Conservation (phyloP, 208 protist species). For the Trypanosoma brucei region DNA sequence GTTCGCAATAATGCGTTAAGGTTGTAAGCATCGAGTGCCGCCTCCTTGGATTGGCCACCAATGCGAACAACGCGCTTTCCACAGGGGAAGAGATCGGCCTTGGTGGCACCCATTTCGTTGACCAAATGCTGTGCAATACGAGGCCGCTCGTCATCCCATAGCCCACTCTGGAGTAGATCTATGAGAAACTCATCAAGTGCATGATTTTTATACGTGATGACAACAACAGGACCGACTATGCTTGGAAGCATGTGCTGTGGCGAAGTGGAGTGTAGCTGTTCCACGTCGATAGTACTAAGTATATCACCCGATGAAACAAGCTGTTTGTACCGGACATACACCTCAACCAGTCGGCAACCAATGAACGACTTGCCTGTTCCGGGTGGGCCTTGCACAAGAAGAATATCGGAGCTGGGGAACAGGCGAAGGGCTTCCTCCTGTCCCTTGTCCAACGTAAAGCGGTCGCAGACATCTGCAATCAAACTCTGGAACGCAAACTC, state of each 20-base stretch:
- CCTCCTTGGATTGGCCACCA: slow-evolving; percentile 75
- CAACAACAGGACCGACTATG: slow-evolving; percentile 78
- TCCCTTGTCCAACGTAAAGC: slow-evolving; percentile 69
- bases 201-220: slow-evolving; percentile 95
- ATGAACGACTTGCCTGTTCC: slow-evolving; percentile 95
- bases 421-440: slow-evolving; percentile 69
- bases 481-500: slow-evolving; percentile 72
- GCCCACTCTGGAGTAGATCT: slow-evolving; percentile 63
- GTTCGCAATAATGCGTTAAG: slow-evolving; percentile 55
- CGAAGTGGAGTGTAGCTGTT: slow-evolving; percentile 43
- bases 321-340: slow-evolving; percentile 87
- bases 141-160: slow-evolving; percentile 66
- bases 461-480: slow-evolving; percentile 46
- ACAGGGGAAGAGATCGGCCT: slow-evolving; percentile 56
- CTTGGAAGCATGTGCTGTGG: slow-evolving; percentile 58
- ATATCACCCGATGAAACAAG: slow-evolving; percentile 80
- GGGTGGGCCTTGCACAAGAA: slow-evolving; percentile 91
- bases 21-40: slow-evolving; percentile 72
- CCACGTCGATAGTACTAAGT: slow-evolving; percentile 79
- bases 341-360: slow-evolving; percentile 87
- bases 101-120: slow-evolving; percentile 21
- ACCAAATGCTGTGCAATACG: slow-evolving; percentile 33
- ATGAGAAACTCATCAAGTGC: slow-evolving; percentile 93
- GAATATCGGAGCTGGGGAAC: slow-evolving; percentile 63
- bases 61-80: slow-evolving; percentile 83